Conservation (phyloP, 139 green algal species). For the Edaphochlamys debaryana region DNA sequence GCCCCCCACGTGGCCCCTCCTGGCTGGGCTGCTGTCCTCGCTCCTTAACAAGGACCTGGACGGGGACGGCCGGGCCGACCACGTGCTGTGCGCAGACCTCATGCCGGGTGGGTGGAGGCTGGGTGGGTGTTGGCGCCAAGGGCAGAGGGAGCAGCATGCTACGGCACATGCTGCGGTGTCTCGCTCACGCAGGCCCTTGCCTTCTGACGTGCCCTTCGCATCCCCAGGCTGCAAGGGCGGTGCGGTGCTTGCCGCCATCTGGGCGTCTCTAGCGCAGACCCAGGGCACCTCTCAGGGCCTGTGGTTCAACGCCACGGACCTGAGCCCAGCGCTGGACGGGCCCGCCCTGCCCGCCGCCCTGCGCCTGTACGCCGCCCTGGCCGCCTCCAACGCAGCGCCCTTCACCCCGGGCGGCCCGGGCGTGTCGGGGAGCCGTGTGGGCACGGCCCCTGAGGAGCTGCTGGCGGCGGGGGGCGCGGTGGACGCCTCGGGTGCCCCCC, state of each 20-base stretch:
- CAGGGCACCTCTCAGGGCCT: neutral
- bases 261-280: neutral
- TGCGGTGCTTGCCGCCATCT: neutral
- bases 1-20: neutral
- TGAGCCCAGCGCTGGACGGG: neutral
- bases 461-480: neutral
- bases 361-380: neutral
- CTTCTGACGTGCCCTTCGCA: no score
- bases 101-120: neutral
- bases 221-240: neutral
- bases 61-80: neutral
- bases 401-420: slow-evolving; percentile 1
- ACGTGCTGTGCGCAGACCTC: neutral
- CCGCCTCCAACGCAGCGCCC: neutral
- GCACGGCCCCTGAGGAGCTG: neutral
- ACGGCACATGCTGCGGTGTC: no score
- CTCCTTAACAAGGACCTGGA: neutral
- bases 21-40: neutral
- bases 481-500: neutral
- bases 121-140: no score
- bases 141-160: no score
- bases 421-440: neutral
- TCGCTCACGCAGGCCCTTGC: no score
- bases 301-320: neutral
- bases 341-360: slow-evolving; percentile 9